Base-by-base conservation (phyloP, 345 rosid species). In the Luvunga scandens region DNA sequence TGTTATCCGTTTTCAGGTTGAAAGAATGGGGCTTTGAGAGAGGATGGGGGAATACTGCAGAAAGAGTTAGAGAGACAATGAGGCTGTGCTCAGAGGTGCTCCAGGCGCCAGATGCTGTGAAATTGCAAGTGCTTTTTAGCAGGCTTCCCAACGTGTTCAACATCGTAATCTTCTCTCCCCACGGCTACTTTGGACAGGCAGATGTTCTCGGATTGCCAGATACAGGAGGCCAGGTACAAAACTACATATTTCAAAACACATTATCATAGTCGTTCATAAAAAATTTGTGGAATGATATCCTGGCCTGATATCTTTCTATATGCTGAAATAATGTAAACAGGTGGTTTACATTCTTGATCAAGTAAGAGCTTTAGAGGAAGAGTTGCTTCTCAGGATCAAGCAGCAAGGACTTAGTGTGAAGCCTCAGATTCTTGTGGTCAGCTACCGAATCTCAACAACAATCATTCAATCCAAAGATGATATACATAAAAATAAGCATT, bases 331-430 rank as follows among this genome's bases (percentile, higher is more conserved):
- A 50, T 59, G 69, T 22, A 38, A 56, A 59, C 62, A 95, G 98
- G 93, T 96, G 70, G 99, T 96, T 80, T 96, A 96, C 90, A 96
- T 96, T 84, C 90, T 96, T 61, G 99, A 96, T 86, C 99, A 96
- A 92, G 95, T 94, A 75, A 88, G 93, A 87, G 98, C 98, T 45
- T 79, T 96, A 36, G 99, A 94, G 81, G 97, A 92, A 62, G 99
- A 89, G 71, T 77, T 96, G 74, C 90, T 92, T 13, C 83, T 75
- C 10, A 88, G 95, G 80, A 88, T 92, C 48, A 88, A 83, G 82
- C 89, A 84, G 68, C 98, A 90, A 84, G 99, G 99, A 6, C 91
- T 94, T 2, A 72, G 71, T 9, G 81, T 89, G 82, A 92, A 87
- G 89, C 99, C 99, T 53, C 92, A 90, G 79, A 93, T 94, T 85